phyloP scores from a whole-genome alignment of 371 early-diverging fungal species.

The Fennellomyces sp. region DNA sequence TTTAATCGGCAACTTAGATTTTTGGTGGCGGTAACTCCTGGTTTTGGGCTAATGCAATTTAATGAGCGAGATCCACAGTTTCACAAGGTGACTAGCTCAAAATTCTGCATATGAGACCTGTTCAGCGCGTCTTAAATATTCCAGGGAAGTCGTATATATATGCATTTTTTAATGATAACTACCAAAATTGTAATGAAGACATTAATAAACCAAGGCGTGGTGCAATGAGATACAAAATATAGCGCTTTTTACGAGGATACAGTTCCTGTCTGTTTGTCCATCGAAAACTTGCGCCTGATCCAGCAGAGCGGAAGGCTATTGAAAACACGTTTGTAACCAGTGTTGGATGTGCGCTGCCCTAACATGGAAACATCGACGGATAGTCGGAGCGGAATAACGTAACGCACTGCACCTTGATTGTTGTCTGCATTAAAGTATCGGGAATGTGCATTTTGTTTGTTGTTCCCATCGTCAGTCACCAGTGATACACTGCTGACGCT shows the following conservation, averaged over 20 bases:
- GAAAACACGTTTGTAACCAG: neutral
- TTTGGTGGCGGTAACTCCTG: too few relatives aligned
- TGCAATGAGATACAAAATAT: neutral
- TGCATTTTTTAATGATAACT: too few relatives aligned
- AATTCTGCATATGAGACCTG: too few relatives aligned
- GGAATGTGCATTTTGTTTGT: neutral
- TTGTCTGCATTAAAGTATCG: neutral
- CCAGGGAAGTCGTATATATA: too few relatives aligned
- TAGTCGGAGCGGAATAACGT: neutral
- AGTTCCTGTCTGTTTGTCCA: neutral
- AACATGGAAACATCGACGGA: conserved; percentile 3
- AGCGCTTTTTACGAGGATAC: neutral
- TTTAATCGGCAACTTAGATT: too few relatives aligned
- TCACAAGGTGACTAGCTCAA: too few relatives aligned
- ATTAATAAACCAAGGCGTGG: too few relatives aligned
- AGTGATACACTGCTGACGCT: neutral
- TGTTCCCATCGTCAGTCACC: neutral
- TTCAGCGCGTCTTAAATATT: too few relatives aligned
- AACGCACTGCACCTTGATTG: neutral
- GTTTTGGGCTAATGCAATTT: too few relatives aligned
- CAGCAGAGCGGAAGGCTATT: neutral
- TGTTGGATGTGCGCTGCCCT: neutral
- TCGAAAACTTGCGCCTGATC: neutral
- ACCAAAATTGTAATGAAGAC: too few relatives aligned
- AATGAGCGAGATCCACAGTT: too few relatives aligned